Percentiles rank a stretch among this genome's conserved stretches.
Conservation (phyloP, 805 yeast genomes). For the Candida saitoana region DNA sequence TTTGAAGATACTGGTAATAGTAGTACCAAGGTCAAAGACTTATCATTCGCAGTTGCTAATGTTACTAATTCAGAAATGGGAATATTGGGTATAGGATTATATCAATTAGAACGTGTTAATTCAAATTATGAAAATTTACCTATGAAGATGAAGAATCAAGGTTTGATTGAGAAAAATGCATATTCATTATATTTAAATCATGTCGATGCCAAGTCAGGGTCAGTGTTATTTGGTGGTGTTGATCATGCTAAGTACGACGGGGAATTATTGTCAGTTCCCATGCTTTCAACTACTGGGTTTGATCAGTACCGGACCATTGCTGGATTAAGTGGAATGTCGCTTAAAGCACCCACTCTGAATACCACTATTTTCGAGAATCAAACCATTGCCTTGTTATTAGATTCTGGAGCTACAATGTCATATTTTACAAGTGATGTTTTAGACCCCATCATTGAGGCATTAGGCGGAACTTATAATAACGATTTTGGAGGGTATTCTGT, state of each 20-base stretch:
- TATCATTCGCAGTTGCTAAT: constrained; percentile 13
- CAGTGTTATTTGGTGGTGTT: constrained; percentile 26
- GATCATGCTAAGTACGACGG: constrained; percentile 25
- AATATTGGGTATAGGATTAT: constrained; percentile 23
- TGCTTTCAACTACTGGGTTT: constrained; percentile 10
- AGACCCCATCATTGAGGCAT: not conserved
- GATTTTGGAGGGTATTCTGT: constrained; percentile 43
- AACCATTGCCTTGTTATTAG: constrained; percentile 3
- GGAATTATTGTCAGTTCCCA: constrained; percentile 19
- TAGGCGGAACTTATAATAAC: constrained; percentile 25
- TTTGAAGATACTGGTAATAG: constrained; percentile 10
- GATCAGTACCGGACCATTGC: constrained; percentile 15
- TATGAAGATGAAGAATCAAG: constrained; percentile 23
- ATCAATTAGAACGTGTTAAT: constrained; percentile 4
- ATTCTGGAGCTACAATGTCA: constrained; percentile 41
- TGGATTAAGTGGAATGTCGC: constrained; percentile 11
- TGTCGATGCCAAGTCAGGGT: constrained; percentile 16
- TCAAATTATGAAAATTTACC: constrained; percentile 32
- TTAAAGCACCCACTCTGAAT: constrained; percentile 14
- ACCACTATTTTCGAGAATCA: not conserved
- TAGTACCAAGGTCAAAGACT: constrained; percentile 6
- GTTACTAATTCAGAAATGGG: constrained; percentile 16
- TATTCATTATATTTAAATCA: constrained; percentile 29
- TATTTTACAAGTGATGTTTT: constrained; percentile 32
- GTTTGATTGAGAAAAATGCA: constrained; percentile 25